Base-by-base conservation (phyloP, 305 asterid genomes). In the Striga hermonthica region DNA sequence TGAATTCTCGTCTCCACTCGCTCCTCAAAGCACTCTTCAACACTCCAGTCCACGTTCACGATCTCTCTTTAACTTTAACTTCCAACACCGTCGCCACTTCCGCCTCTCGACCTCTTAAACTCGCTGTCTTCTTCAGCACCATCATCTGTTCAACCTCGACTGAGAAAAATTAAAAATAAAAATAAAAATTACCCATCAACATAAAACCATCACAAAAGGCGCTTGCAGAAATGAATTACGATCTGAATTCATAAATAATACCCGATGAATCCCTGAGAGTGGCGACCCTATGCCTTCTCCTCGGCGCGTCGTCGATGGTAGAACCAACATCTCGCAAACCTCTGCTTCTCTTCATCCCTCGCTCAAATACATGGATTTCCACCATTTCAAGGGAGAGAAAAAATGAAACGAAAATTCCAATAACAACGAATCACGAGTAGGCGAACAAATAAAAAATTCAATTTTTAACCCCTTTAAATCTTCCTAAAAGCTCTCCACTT, bases 61-160 rank as follows among this genome's bases (percentile, higher is more conserved):
- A n/a, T n/a, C n/a, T n/a, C n/a, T n/a, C n/a, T n/a, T n/a, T n/a
- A n/a, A n/a, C n/a, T n/a, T n/a, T n/a, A n/a, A n/a, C n/a, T n/a
- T n/a, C n/a, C n/a, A n/a, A n/a, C n/a, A n/a, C n/a, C n/a, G n/a
- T n/a, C n/a, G n/a, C n/a, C n/a, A n/a, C 31, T 70, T 77, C 68
- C 57, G 71, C 15, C 65, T 77, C 86, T 70, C 82, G 83, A 75
- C 78, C 87, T 78, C 84, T 75, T 45, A 69, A 72, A 76, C 82
- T 78, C 78, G 63, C 74, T 4, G 73, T 74, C 13, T 75, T 83
- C 74, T 75, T 81, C 79, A 74, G 71, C 60, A 81, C 77, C 81
- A 70, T 59, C 68, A 67, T 75, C 10, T 57, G 71, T 48, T 79
- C 84, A 37, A 22, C 31, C 31, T 75, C 74, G 44, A 72, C 87